A percentile compares a stretch with the other conserved stretches of the same genome.
These are phyloP conservation scores for Coemansia asiatica DNA, from an alignment of 192 early-diverging fungal species.

Conservation along the genomic window DNA sequence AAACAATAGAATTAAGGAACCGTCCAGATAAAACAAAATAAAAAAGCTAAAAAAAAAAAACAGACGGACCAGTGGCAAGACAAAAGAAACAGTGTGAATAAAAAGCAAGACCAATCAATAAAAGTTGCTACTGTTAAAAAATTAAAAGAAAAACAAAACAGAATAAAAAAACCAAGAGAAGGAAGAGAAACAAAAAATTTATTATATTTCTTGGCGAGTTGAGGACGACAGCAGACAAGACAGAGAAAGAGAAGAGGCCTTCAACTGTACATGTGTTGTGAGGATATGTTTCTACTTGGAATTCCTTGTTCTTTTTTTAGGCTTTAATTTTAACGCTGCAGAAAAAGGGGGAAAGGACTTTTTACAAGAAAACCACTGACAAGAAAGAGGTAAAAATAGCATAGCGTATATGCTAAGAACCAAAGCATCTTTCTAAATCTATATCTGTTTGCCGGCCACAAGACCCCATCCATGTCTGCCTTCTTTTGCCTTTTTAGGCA, in stretches of 20 bases:
- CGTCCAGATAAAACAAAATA: not conserved
- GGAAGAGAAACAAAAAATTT: not conserved
- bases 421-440: not conserved
- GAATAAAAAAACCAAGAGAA: slow-evolving; percentile 3
- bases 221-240: not conserved
- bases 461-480: not conserved
- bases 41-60: not conserved
- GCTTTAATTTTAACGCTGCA: not conserved
- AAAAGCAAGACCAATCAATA: not conserved
- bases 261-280: not conserved
- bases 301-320: not conserved
- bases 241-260: not conserved
- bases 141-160: not conserved
- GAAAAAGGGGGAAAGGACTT: too few species aligned
- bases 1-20: not conserved
- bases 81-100: too few species aligned
- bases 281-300: not conserved
- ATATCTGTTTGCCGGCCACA: not conserved
- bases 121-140: not conserved
- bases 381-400: not conserved
- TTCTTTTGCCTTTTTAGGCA: not conserved
- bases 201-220: not conserved
- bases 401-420: not conserved
- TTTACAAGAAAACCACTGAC: not conserved
- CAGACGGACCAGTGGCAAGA: not conserved